These are phyloP conservation scores for Aspergillus sp. DNA, from an alignment of 2,329 filamentous ascomycete genomes.

Conservation along the genomic window DNA sequence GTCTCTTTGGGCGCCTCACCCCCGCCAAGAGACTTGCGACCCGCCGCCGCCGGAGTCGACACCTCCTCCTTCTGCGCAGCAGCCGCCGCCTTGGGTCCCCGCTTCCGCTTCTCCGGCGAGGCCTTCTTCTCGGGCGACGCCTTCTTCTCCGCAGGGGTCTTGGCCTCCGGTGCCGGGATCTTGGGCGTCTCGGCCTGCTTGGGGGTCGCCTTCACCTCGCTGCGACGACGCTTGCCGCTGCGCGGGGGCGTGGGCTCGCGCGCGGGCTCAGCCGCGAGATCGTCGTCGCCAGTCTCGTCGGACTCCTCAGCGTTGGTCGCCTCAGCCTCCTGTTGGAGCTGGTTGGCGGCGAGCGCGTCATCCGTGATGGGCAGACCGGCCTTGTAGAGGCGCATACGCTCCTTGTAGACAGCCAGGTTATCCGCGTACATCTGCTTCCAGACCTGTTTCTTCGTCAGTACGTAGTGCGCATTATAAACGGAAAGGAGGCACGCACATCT, in stretches of 20 bases:
- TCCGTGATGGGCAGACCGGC: conserved; percentile 45
- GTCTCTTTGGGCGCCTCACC: conserved; percentile 10
- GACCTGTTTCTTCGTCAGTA: conserved; percentile 32
- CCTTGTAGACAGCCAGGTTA: conserved; percentile 56
- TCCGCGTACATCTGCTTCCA: conserved; percentile 59
- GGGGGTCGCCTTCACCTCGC: conserved; percentile 29
- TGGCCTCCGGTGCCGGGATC: neutral
- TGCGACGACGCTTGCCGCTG: conserved; percentile 44
- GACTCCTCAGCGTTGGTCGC: conserved; percentile 33
- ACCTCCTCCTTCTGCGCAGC: conserved; percentile 9
- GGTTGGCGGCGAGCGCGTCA: conserved; percentile 41
- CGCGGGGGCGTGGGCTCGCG: conserved; percentile 43
- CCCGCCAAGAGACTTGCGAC: neutral
- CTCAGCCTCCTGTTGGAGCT: conserved; percentile 41
- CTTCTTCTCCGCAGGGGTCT: conserved; percentile 16
- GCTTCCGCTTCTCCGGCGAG: conserved; percentile 33
- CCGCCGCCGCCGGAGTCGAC: neutral
- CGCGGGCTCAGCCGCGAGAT: conserved; percentile 11
- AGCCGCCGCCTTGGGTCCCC: conserved; percentile 24
- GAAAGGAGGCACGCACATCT: conserved; percentile 44
- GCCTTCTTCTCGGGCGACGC: conserved; percentile 31
- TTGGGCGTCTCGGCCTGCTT: conserved; percentile 28
- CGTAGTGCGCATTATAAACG: neutral
- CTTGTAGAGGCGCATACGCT: conserved; percentile 56
- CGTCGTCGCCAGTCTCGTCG: conserved; percentile 11